Evolutionary conservation across 2,329 filamentous ascomycete species (phyloP), one percentile per base, ranked within the genome.

Genomic region (Curvularia spicifera): DNA sequence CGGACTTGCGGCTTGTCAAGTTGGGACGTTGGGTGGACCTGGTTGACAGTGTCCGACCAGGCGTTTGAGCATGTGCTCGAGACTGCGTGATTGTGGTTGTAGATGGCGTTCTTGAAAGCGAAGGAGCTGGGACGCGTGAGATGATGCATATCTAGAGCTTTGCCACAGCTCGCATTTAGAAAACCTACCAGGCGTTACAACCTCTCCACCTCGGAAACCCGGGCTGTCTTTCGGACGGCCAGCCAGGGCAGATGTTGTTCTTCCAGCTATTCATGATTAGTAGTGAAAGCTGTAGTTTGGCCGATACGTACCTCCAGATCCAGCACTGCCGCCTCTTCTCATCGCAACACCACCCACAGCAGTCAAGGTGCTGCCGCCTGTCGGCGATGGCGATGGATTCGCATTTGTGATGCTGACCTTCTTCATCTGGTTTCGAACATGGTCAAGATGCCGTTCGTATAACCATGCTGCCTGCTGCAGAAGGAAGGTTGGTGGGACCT

Each of bases 381-480:
- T 57, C 9, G 65, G 64, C 28, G 65, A 63, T 46, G 66, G 56
- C 2, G 87, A 86, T 1, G 87, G 87, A 1, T 84, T 82, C 1
- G 83, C 82, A 18, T 81, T 78, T 3, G 86, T 86, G 56, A 79
- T 84, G 2, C 85, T 87, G 43, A 89, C 87, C 72, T 89, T 95
- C 61, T 91, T 87, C 81, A 98, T 92, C 78, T 97, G 93, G 20
- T 91, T 93, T 65, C 91, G 87, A 47, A 98, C 91, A 74, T 97
- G 92, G 0, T 91, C 91, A 28, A 96, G 85, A 79, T 98, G 92
- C 51, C 91, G 85, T 74, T 98, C 93, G 72, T 95, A 97, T 5
- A 98, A 85, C 85, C 93, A 97, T 76, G 92, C 93, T 63, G 93
- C 93, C 78, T 99, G 93, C 74, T 97, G 91, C 15, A 97, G 85